Evolutionary conservation across 257 asterid genomes (phyloP).

Genomic region (Fraxinus excelsior): DNA sequence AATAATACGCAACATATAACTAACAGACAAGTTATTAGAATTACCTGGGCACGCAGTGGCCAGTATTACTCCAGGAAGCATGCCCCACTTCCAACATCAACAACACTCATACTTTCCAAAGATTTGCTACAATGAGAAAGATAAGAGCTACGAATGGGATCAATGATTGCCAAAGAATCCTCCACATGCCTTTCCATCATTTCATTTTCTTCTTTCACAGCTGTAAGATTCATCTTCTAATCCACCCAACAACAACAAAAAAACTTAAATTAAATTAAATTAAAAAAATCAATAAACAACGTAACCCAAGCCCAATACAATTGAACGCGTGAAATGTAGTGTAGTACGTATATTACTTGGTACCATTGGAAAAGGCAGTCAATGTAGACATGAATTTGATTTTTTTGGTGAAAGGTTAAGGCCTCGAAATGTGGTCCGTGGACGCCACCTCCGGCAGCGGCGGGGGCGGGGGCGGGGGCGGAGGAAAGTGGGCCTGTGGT

Average conservation of each 20-base stretch:
- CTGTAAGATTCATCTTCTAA: conserved; percentile 90
- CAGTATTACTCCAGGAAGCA: conserved; percentile 76
- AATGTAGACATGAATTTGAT: conserved; percentile 62
- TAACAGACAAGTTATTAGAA: no score
- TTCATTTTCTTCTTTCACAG: conserved; percentile 74
- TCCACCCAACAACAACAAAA: not conserved
- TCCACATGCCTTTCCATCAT: conserved; percentile 88
- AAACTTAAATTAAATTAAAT: no score
- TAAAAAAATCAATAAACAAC: not conserved
- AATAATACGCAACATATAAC: no score
- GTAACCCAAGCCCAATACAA: not conserved
- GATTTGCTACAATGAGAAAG: conserved; percentile 53
- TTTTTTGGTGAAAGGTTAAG: conserved; percentile 52
- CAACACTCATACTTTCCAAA: conserved; percentile 60
- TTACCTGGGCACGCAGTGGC: no score
- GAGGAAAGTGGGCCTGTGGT: conserved; percentile 24
- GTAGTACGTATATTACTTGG: conserved; percentile 43
- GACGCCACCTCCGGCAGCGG: conserved; percentile 8
- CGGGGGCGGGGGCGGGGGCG: conserved; percentile 15
- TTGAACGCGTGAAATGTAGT: not conserved
- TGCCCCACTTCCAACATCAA: conserved; percentile 94
- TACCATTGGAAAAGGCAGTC: conserved; percentile 85
- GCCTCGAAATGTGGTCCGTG: conserved; percentile 41
- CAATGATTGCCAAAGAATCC: conserved; percentile 78
- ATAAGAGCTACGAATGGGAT: conserved; percentile 60